Evolutionary conservation across 1,284 basidiomycete species (phyloP).

Genomic region (Moesziomyces sp.): DNA sequence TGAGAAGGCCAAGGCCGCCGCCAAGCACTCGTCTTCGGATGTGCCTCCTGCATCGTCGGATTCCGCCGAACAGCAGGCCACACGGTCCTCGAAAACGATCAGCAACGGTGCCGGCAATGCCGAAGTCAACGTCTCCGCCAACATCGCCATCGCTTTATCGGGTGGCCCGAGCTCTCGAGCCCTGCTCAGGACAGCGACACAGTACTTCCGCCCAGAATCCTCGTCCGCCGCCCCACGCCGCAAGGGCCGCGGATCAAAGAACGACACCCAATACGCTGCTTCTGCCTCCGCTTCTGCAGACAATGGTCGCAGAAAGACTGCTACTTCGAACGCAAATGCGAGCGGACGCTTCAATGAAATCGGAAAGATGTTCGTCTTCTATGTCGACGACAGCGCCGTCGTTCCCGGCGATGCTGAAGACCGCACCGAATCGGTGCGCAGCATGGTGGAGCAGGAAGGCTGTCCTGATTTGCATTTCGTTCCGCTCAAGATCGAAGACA

Average conservation of each 20-base stretch:
- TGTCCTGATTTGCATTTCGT: constrained; percentile 46
- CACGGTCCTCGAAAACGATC: constrained; percentile 8
- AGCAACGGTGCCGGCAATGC: constrained; percentile 34
- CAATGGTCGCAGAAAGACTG: background rate
- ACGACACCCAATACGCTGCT: background rate
- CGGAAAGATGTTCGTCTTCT: constrained; percentile 56
- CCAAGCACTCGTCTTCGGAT: constrained; percentile 1
- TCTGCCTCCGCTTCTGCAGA: background rate
- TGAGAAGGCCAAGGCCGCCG: constrained; percentile 3
- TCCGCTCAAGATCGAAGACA: constrained; percentile 43
- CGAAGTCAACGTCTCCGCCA: constrained; percentile 29
- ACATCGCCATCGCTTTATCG: constrained; percentile 36
- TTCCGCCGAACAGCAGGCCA: constrained; percentile 1
- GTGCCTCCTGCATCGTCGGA: constrained; percentile 2
- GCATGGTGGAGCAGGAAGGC: constrained; percentile 38
- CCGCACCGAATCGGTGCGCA: constrained; percentile 28
- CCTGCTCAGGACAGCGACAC: constrained; percentile 21
- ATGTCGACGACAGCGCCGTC: constrained; percentile 51
- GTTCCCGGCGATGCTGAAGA: constrained; percentile 18
- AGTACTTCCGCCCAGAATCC: constrained; percentile 36
- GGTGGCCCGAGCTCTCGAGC: constrained; percentile 30
- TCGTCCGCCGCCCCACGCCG: constrained; percentile 5
- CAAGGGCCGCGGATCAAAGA: constrained; percentile 7
- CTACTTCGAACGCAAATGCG: constrained; percentile 14
- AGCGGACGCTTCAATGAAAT: constrained; percentile 47